These are phyloP conservation scores for Hyparrhenia diplandra DNA, from an alignment of 176 grass and related monocot species.

Conservation along the genomic window DNA sequence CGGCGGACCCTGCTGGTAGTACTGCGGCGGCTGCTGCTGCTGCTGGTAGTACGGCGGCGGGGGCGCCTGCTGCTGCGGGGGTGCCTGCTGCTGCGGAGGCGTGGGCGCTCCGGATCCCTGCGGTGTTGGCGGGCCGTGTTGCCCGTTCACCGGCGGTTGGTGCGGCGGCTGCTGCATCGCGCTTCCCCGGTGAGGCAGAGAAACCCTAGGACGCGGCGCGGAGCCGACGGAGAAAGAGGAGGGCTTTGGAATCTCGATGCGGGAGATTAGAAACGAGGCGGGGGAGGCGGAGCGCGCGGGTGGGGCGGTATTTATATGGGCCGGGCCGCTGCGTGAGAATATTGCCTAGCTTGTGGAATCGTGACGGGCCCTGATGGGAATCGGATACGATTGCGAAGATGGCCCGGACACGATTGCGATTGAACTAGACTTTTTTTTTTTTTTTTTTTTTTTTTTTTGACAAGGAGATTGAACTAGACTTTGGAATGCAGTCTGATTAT, in stretches of 20 bases:
- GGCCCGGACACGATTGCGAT: too few species aligned
- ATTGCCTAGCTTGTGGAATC: neutral
- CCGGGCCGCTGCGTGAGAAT: neutral
- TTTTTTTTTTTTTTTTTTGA: too few species aligned
- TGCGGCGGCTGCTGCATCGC: conserved; percentile 34
- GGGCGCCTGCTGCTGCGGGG: neutral
- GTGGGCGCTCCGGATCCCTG: conserved; percentile 6
- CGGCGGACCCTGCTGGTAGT: conserved; percentile 7
- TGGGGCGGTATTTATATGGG: neutral
- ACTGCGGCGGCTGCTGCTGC: conserved; percentile 14
- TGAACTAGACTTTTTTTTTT: too few species aligned
- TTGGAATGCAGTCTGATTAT: too few species aligned
- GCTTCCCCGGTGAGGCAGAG: conserved; percentile 13
- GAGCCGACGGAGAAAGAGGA: neutral
- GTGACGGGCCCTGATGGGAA: neutral
- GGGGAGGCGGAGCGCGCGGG: neutral
- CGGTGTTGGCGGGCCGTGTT: neutral
- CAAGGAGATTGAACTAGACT: too few species aligned
- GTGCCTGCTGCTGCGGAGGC: neutral
- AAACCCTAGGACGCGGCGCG: conserved; percentile 53
- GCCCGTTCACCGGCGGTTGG: conserved; percentile 31
- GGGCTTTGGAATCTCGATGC: conserved; percentile 25
- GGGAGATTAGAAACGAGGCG: neutral
- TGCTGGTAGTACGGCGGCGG: conserved; percentile 8
- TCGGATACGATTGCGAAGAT: too few species aligned